A percentile compares a stretch with the other conserved stretches of the same genome.
Conservation (phyloP, 2,329 filamentous ascomycete genomes). For the Trichoderma endophyticum region DNA sequence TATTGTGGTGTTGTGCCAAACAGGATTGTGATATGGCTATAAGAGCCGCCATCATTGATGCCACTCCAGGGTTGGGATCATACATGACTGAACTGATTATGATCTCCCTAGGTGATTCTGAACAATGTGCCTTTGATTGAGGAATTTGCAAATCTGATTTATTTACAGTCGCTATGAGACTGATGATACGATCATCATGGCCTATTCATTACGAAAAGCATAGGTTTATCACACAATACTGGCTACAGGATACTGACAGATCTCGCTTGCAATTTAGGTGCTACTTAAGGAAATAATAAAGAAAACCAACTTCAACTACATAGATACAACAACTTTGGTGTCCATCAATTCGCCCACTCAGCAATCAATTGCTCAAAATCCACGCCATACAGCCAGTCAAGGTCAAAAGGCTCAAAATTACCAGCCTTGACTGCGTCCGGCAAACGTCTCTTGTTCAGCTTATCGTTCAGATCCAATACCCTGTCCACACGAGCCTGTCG, state of each 20-base stretch:
- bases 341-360: slow-evolving; percentile 20
- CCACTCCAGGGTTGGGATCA: neutral
- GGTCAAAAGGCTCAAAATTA: slow-evolving; percentile 30
- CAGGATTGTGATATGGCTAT: neutral
- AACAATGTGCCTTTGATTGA: neutral
- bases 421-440: slow-evolving; percentile 32
- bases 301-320: neutral
- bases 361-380: slow-evolving; percentile 37
- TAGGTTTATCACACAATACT: neutral
- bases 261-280: neutral
- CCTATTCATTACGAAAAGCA: neutral
- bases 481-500: slow-evolving; percentile 47
- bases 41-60: neutral
- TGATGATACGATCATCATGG: no score
- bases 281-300: neutral
- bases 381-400: slow-evolving; percentile 43
- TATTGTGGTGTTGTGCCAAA: neutral
- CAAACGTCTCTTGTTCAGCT: slow-evolving; percentile 47
- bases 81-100: neutral
- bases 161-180: neutral
- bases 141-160: neutral
- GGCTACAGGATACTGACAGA: neutral
- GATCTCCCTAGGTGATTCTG: neutral
- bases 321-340: no score
- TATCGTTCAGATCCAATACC: slow-evolving; percentile 46